Evolutionary conservation across 1,139 yeast species (phyloP).

Genomic region (Yamadazyma trypodendri): DNA sequence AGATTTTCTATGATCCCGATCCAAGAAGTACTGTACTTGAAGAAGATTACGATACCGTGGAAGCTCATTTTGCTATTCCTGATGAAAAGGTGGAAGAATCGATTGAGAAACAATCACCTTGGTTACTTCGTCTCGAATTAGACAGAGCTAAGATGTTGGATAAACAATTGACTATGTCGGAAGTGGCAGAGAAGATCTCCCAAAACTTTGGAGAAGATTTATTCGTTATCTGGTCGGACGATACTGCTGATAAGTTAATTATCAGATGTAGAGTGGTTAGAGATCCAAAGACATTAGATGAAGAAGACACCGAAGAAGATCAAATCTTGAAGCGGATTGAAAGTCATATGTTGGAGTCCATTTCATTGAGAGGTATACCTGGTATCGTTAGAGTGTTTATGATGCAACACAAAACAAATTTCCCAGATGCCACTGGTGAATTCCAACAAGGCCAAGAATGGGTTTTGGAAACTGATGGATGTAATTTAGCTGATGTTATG

Average conservation of each 20-base stretch:
- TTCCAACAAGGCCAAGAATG: slow-evolving; percentile 89
- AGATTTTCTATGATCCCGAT: slow-evolving; percentile 96
- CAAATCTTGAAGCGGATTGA: slow-evolving; percentile 94
- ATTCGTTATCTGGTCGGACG: slow-evolving; percentile 99
- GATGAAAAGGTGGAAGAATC: slow-evolving; percentile 96
- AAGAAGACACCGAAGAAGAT: slow-evolving; percentile 96
- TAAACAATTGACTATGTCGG: slow-evolving; percentile 96
- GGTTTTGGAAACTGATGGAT: slow-evolving; percentile 99
- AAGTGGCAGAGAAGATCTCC: slow-evolving; percentile 94
- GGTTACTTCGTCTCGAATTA: slow-evolving; percentile 93
- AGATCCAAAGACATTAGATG: slow-evolving; percentile 91
- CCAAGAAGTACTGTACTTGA: slow-evolving; percentile 94
- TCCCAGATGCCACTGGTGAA: slow-evolving; percentile 83
- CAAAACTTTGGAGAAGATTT: slow-evolving; percentile 92
- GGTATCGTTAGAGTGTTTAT: slow-evolving; percentile 89
- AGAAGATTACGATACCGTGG: slow-evolving; percentile 96
- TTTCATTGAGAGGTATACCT: slow-evolving; percentile 93
- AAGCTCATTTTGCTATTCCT: slow-evolving; percentile 94
- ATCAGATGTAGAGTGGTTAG: slow-evolving; percentile 98
- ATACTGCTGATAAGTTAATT: slow-evolving; percentile 93
- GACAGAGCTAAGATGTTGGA: slow-evolving; percentile 99
- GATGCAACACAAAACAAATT: slow-evolving; percentile 88
- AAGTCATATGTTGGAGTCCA: slow-evolving; percentile 93
- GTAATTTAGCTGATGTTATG: slow-evolving; percentile 92
- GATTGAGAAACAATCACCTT: slow-evolving; percentile 92